Base-by-base conservation (phyloP, 345 rosid genomes). In the Rhodomyrtus tomentosa region DNA sequence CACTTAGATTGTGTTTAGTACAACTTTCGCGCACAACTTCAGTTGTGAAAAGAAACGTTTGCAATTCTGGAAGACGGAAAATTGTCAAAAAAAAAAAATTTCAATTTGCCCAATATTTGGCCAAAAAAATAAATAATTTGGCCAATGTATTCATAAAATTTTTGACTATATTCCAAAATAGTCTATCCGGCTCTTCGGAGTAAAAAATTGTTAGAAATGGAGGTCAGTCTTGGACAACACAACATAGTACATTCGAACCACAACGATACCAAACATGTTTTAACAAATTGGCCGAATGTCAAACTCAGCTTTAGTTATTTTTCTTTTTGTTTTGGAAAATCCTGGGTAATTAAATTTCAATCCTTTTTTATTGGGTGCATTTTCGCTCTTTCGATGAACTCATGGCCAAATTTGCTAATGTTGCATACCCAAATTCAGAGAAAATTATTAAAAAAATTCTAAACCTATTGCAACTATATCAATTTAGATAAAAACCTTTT, bases 121-220 rank as follows among this genome's bases (percentile, higher is more conserved):
- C n/a, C n/a, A n/a, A n/a, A n/a, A n/a, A n/a, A n/a, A n/a, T n/a
- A n/a, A n/a, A n/a, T n/a, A n/a, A n/a, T n/a, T 51, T 51, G 20
- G 21, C 4, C 21, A 51, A 51, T 16, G 21, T 16, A 51, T 15
- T 51, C 21, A 0, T 51, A 51, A 49, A 51, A 0, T 10, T 58
- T 27, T 58, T 58, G 38, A 58, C 4, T 20, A 58, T 58, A 27
- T 58, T 21, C 27, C 16, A 6, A 14, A 13, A 7, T 27, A 27
- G 4, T 6, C 27, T 6, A 14, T 58, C 1, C 0, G 4, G 3
- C 2, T 27, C 6, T 2, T 13, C 27, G 6, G 14, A 0, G 27
- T 13, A 0, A 20, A 12, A 58, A 58, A n/a, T n/a, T 5, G 0
- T 49, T 49, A n/a, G 50, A 48, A 10, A 49, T 11, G 50, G 50